phyloP scores from a whole-genome alignment of 73 alveolate species.

The Paramecium octaurelia region DNA sequence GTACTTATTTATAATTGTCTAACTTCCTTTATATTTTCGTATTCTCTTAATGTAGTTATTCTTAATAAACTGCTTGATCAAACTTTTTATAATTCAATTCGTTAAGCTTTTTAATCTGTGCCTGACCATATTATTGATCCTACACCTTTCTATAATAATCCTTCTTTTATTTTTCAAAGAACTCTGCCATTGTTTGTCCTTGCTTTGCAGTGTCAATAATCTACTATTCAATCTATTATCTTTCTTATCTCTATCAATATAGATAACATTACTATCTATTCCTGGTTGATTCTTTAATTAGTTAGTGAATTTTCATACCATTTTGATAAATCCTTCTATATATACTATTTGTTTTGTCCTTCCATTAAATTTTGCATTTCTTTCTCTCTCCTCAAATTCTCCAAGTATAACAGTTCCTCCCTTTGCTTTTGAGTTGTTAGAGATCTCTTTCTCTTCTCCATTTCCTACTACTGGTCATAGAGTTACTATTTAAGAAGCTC shows the following conservation, averaged over 20 bases:
- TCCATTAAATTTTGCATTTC: background rate
- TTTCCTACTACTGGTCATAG: background rate
- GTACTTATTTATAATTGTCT: background rate
- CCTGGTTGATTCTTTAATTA: background rate
- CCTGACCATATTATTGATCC: background rate
- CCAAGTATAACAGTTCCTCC: background rate
- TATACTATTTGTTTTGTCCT: background rate
- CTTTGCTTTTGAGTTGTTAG: background rate
- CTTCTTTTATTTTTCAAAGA: background rate
- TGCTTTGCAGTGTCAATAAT: background rate
- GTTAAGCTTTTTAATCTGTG: background rate
- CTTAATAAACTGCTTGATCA: background rate
- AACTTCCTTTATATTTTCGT: background rate
- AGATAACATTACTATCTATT: background rate
- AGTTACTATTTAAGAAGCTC: background rate
- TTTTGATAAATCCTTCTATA: background rate
- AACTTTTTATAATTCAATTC: background rate
- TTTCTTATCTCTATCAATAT: background rate
- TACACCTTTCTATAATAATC: background rate
- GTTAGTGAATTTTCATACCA: constrained; percentile 6
- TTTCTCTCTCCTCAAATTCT: background rate
- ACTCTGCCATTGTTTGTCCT: background rate
- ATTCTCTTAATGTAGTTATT: background rate
- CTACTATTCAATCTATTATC: background rate
- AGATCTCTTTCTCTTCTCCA: background rate